Evolutionary conservation across 2,329 filamentous ascomycete genomes (phyloP), one percentile per base, ranked within the genome.

Genomic region (Diplodia mutila): DNA sequence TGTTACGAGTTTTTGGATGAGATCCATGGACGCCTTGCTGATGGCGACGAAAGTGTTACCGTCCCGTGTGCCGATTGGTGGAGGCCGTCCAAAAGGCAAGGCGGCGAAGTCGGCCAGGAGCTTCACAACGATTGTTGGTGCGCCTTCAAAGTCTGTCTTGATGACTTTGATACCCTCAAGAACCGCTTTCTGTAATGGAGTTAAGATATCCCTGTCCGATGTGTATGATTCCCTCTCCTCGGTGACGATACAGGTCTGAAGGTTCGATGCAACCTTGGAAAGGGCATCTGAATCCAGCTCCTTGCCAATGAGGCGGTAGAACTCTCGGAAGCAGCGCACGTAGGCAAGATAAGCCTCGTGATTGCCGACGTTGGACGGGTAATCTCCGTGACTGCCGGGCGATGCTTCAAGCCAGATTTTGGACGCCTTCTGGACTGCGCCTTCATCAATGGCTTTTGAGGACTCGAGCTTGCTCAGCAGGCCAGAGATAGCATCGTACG

Each of bases 291-390:
- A 81, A 11, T 85, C 85, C 23, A 97, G 81, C 18, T 87, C 85
- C 8, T 83, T 80, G 68, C 90, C 85, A 57, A 93, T 87, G 5
- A 97, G 85, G 0, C 88, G 86, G 74, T 97, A 97, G 1, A 98
- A 85, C 72, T 95, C 90, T 67, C 88, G 84, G 49, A 95, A 86
- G 1, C 91, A 86, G 25, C 89, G 85, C 1, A 95, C 86, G 80
- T 97, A 97, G n/a, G 93, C 91, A 34, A 92, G 81, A n/a, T 94
- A 86, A 12, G 92, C 93, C 67, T 90, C 89, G 75, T 97, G 92
- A 71, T 95, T 96, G 14, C 75, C 75, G 11, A 42, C 16, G 2
- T 52, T 61, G 4, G 55, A 53, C 14, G 65, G 54, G 32, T 59
- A 64, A 7, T 67, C 51, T 16, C n/a, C 8, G 16, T 63, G 32